Evolutionary conservation across 164 flowering plant genomes (phyloP).

Genomic region (Dillenia turbinata): DNA sequence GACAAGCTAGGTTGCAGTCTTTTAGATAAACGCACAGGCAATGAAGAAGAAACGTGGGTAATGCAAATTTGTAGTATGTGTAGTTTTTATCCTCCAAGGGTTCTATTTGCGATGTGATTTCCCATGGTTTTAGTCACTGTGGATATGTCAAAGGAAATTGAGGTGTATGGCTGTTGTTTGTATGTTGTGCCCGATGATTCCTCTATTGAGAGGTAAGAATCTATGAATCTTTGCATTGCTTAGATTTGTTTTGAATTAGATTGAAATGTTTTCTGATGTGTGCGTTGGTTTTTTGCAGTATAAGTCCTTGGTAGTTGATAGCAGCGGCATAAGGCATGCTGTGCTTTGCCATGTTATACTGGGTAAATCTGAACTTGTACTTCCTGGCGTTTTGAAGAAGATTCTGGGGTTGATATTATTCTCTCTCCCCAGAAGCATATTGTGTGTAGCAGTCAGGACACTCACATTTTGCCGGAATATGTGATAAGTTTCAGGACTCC

Average conservation of each 20-base stretch:
- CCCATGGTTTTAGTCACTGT: constrained; percentile 29
- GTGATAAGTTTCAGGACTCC: constrained; percentile 42
- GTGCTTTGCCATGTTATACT: constrained; percentile 51
- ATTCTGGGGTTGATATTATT: constrained; percentile 48
- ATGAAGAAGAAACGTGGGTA: no score
- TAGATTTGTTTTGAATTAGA: no score
- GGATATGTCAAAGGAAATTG: no score
- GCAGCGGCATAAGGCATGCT: constrained; percentile 34
- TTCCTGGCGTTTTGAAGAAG: constrained; percentile 34
- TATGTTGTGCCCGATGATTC: constrained; percentile 29
- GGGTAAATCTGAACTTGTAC: constrained; percentile 47
- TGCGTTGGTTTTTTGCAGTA: constrained; percentile 23
- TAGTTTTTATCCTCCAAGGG: no score
- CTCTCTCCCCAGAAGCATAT: constrained; percentile 36
- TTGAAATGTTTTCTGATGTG: no score
- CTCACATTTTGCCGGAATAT: constrained; percentile 49
- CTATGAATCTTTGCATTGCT: neutral
- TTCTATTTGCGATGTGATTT: no score
- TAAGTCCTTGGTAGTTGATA: constrained; percentile 25
- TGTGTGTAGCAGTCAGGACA: constrained; percentile 52
- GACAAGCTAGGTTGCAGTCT: no score
- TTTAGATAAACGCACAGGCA: no score
- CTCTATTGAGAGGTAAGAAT: constrained; percentile 23
- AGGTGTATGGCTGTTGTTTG: constrained; percentile 26
- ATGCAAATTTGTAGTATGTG: constrained; percentile 28